These are phyloP conservation scores for Sparassis latifolia DNA, from an alignment of 1,284 basidiomycete species.

Conservation along the genomic window DNA sequence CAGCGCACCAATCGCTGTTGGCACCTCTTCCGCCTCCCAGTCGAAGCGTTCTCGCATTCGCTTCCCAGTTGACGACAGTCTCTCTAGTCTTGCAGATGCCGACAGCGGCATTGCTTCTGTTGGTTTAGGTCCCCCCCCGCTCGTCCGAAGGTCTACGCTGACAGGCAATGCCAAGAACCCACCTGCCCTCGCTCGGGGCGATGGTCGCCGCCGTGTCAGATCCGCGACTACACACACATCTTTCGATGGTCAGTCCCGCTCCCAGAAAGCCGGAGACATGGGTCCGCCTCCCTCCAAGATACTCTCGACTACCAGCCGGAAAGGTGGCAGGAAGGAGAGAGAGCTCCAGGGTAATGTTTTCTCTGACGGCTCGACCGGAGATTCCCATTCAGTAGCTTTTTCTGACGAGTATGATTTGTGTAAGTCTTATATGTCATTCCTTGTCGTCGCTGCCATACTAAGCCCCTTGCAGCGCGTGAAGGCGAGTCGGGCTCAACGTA, in stretches of 20 bases:
- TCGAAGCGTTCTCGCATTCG: conserved; percentile 18
- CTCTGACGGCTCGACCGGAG: conserved; percentile 8
- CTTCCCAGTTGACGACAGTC: conserved; percentile 21
- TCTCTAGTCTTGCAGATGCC: conserved; percentile 7
- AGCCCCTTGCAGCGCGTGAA: conserved; percentile 41
- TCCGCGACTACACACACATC: conserved; percentile 19
- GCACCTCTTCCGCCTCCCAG: conserved; percentile 13
- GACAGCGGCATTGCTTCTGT: conserved; percentile 11
- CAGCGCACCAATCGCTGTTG: conserved; percentile 5
- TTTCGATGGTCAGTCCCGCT: conserved; percentile 8
- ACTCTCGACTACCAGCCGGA: conserved; percentile 13
- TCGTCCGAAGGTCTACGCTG: conserved; percentile 10
- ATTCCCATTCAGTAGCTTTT: conserved; percentile 30
- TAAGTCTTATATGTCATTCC: conserved; percentile 28
- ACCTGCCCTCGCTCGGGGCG: conserved; percentile 10
- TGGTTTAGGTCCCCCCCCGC: conserved; percentile 24
- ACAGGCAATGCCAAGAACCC: conserved; percentile 9
- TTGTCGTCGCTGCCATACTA: not conserved
- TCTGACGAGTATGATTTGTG: conserved; percentile 71
- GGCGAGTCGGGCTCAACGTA: conserved; percentile 33
- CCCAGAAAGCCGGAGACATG: conserved; percentile 4
- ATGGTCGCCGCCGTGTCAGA: conserved; percentile 25
- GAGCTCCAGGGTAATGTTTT: not conserved
- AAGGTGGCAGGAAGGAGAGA: conserved; percentile 10
- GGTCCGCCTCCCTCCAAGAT: conserved; percentile 7